These are phyloP conservation scores for Starmerella asiatica DNA, from an alignment of 805 yeast species.

Conservation along the genomic window DNA sequence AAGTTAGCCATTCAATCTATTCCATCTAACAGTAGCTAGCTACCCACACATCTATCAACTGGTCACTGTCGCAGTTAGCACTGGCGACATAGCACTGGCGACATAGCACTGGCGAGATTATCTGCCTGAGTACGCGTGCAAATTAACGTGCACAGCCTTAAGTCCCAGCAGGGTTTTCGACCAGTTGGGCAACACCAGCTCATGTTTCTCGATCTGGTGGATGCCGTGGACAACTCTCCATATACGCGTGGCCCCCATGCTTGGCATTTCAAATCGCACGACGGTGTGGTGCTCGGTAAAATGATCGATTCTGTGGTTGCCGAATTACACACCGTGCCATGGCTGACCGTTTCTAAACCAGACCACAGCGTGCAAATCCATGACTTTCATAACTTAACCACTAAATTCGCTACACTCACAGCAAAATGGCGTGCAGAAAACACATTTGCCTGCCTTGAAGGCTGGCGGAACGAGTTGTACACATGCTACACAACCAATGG, in stretches of 20 bases:
- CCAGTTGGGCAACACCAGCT: too few species aligned
- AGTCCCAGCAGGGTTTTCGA: too few species aligned
- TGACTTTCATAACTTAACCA: conserved; percentile 5
- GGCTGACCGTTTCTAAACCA: conserved; percentile 7
- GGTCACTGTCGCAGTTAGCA: too few species aligned
- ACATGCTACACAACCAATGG: conserved; percentile 47
- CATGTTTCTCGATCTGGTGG: conserved; percentile 6
- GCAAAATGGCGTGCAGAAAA: conserved; percentile 18
- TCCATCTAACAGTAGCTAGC: too few species aligned
- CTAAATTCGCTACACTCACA: conserved; percentile 16
- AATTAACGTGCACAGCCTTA: too few species aligned
- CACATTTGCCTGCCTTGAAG: conserved; percentile 24
- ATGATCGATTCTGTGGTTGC: conserved; percentile 11
- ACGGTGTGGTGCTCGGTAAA: conserved; percentile 23
- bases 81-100: too few species aligned
- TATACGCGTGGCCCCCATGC: conserved; percentile 1
- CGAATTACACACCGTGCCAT: conserved; percentile 1
- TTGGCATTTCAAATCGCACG: conserved; percentile 25
- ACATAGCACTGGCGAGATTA: too few species aligned
- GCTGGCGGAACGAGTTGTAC: conserved; percentile 81
- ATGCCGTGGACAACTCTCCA: conserved; percentile 16
- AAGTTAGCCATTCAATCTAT: too few species aligned
- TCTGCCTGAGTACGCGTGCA: too few species aligned
- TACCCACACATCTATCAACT: too few species aligned
- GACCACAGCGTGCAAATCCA: conserved; percentile 3